Conservation (phyloP, 441 rosid species). For the Erodium moschatum region DNA sequence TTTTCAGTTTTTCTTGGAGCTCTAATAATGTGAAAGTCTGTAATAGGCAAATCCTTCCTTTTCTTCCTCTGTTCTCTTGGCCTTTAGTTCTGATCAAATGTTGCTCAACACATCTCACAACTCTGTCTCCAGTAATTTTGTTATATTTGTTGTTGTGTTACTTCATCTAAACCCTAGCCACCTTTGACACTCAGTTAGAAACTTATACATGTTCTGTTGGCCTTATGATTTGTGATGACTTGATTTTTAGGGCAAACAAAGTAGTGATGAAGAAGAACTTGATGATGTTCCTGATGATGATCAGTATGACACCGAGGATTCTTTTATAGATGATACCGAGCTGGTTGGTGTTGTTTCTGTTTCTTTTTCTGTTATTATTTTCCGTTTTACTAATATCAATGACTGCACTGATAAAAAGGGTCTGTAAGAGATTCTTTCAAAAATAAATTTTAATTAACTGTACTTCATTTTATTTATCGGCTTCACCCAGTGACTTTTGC, state of each 20-base stretch:
- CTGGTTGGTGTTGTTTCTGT: conserved; percentile 38
- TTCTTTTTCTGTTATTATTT: neutral
- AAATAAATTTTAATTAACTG: neutral
- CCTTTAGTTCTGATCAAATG: neutral
- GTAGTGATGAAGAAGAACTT: conserved; percentile 90
- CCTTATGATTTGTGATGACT: conserved; percentile 18
- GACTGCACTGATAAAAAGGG: neutral
- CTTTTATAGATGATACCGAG: conserved; percentile 92
- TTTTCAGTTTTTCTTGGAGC: neutral
- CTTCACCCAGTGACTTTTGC: neutral
- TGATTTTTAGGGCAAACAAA: conserved; percentile 69
- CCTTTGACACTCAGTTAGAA: neutral
- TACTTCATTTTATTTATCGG: neutral
- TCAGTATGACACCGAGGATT: conserved; percentile 95
- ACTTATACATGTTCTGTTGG: conserved; percentile 3
- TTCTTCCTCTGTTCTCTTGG: neutral
- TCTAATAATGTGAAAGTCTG: neutral
- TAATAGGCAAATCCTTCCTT: neutral
- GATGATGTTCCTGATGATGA: conserved; percentile 80
- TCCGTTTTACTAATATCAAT: neutral
- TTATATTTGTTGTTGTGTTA: neutral
- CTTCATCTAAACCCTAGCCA: neutral
- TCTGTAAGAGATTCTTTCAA: neutral
- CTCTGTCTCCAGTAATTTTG: neutral
- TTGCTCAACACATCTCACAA: neutral